Percentiles rank a stretch among this genome's conserved stretches.
These are phyloP conservation scores for Kodamaea fungicola DNA, from an alignment of 1,139 yeast genomes.

Conservation along the genomic window DNA sequence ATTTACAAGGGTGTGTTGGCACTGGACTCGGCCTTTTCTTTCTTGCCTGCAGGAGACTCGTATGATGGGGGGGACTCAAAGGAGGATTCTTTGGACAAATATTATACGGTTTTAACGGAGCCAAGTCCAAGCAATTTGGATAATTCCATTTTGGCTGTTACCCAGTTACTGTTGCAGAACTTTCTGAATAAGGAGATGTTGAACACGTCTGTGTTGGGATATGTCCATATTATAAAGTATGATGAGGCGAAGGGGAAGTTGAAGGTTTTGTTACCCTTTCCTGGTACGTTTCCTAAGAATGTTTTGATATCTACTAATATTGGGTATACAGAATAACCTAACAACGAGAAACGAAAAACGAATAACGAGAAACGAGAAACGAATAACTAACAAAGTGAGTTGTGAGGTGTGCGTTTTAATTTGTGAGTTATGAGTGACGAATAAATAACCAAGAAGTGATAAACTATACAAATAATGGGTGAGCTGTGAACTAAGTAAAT, in stretches of 20 bases:
- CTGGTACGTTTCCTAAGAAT: slow-evolving; percentile 74
- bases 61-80: slow-evolving; percentile 27
- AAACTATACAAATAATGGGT: too few relatives aligned
- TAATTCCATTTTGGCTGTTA: slow-evolving; percentile 70
- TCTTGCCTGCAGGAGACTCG: slow-evolving; percentile 47
- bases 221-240: slow-evolving; percentile 47
- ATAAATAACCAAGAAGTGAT: too few relatives aligned
- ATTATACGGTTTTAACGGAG: slow-evolving; percentile 27
- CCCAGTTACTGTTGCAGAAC: slow-evolving; percentile 58
- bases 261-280: slow-evolving; percentile 79
- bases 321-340: slow-evolving; percentile 71
- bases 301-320: slow-evolving; percentile 64
- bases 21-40: slow-evolving; percentile 36
- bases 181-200: slow-evolving; percentile 46
- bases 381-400: too few relatives aligned
- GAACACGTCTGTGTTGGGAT: slow-evolving; percentile 64
- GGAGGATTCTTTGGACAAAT: slow-evolving; percentile 34
- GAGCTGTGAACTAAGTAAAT: too few relatives aligned
- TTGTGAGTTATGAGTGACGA: too few relatives aligned
- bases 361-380: too few relatives aligned
- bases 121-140: slow-evolving; percentile 58
- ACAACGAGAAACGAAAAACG: too few relatives aligned
- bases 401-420: too few relatives aligned
- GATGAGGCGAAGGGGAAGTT: slow-evolving; percentile 70
- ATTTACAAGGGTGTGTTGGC: slow-evolving; percentile 39